A percentile compares a stretch with the other conserved stretches of the same genome.
Conservation (phyloP, 768 basidiomycete species). For the Kwoniella shandongensis region DNA sequence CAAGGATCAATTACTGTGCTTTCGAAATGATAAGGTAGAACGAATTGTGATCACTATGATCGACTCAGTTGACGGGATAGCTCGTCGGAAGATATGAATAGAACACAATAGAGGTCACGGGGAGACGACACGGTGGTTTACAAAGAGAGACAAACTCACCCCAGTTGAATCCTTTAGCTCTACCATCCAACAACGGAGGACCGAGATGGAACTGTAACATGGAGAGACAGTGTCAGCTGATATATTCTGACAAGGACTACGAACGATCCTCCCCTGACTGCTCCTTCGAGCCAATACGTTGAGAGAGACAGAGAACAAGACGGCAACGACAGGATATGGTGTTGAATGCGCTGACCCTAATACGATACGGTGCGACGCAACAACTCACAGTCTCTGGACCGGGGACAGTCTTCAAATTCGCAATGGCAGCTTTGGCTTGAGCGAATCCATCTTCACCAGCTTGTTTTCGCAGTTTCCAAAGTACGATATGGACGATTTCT, state of each 20-base stretch:
- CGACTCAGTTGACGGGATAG: neutral
- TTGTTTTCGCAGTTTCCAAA: constrained; percentile 42
- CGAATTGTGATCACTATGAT: too few species aligned
- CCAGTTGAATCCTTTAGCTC: constrained; percentile 51
- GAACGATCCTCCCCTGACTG: too few species aligned
- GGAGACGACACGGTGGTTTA: too few species aligned
- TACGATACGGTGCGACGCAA: neutral
- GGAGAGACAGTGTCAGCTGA: neutral
- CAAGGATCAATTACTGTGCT: too few species aligned
- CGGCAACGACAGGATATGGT: too few species aligned
- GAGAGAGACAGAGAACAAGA: too few species aligned
- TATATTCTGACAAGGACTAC: too few species aligned
- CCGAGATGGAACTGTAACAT: constrained; percentile 36
- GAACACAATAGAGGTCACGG: too few species aligned
- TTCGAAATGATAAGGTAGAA: too few species aligned
- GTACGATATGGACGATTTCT: constrained; percentile 53
- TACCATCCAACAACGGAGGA: constrained; percentile 44
- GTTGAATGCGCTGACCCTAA: neutral
- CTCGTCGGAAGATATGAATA: neutral
- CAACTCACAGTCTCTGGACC: constrained; percentile 39
- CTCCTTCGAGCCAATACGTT: too few species aligned
- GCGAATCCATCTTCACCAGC: constrained; percentile 29
- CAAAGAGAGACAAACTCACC: too few species aligned
- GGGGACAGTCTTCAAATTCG: constrained; percentile 41
- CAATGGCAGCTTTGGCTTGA: constrained; percentile 39